A percentile compares a stretch with the other conserved stretches of the same genome.
Conservation (phyloP, 805 yeast genomes). For the Kodamaea kakaduensis region DNA sequence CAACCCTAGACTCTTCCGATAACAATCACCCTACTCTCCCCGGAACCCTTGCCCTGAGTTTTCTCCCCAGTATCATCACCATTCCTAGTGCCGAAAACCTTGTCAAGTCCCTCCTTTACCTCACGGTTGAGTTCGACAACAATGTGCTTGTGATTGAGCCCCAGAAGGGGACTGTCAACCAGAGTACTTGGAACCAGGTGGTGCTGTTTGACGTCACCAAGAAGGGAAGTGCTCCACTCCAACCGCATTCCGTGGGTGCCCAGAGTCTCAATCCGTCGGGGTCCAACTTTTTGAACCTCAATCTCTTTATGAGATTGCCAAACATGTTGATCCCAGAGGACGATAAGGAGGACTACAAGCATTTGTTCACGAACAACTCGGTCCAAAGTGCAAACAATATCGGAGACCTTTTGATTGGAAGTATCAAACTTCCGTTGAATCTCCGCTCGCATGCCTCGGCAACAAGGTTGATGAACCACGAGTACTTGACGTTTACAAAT, state of each 20-base stretch:
- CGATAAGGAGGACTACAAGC: slow-evolving; percentile 26
- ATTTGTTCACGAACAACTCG: slow-evolving; percentile 27
- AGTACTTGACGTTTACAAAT: slow-evolving; percentile 32
- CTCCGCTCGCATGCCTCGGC: slow-evolving; percentile 44
- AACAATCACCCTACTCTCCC: slow-evolving; percentile 20
- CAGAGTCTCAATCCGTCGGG: slow-evolving; percentile 23
- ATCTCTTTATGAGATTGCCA: slow-evolving; percentile 77
- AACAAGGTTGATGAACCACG: slow-evolving; percentile 64
- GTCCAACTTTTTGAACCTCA: slow-evolving; percentile 61
- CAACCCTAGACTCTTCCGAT: slow-evolving; percentile 10
- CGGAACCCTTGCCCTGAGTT: slow-evolving; percentile 30
- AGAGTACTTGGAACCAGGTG: slow-evolving; percentile 83
- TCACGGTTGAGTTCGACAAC: slow-evolving; percentile 92
- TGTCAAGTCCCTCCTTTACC: slow-evolving; percentile 68
- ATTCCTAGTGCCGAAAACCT: slow-evolving; percentile 50
- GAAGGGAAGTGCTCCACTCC: slow-evolving; percentile 19
- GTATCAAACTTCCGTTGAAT: slow-evolving; percentile 58
- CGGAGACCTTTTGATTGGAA: slow-evolving; percentile 75
- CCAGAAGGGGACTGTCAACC: slow-evolving; percentile 70
- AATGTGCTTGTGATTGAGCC: slow-evolving; percentile 88
- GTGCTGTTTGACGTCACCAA: slow-evolving; percentile 81
- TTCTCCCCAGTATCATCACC: slow-evolving; percentile 52
- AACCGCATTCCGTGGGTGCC: slow-evolving; percentile 7
- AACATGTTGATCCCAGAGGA: slow-evolving; percentile 49
- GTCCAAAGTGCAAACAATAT: slow-evolving; percentile 26